These are phyloP conservation scores for Elaeis guineensis DNA, from an alignment of 176 grass and related monocot genomes.

Conservation along the genomic window DNA sequence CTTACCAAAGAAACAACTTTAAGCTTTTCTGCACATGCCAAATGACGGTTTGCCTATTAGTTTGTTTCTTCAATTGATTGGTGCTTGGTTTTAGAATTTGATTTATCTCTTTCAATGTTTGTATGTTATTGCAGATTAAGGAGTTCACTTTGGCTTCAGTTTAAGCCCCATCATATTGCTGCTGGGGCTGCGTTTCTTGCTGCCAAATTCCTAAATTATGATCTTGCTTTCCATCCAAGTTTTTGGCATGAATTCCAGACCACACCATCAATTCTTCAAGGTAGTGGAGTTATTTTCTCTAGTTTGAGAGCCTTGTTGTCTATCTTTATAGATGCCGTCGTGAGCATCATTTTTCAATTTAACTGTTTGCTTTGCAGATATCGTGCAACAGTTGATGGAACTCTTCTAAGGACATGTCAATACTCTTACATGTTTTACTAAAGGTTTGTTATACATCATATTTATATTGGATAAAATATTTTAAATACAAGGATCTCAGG, in stretches of 20 bases:
- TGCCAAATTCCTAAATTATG: slow-evolving; percentile 46
- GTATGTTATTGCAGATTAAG: slow-evolving; percentile 35
- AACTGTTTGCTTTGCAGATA: no score
- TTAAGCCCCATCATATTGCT: slow-evolving; percentile 83
- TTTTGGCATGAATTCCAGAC: slow-evolving; percentile 86
- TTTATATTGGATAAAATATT: no score
- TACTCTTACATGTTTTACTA: no score
- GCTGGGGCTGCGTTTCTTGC: slow-evolving; percentile 82
- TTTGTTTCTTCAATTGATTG: neutral
- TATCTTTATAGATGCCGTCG: no score
- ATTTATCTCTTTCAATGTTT: slow-evolving; percentile 12
- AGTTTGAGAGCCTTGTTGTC: no score
- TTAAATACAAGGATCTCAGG: no score
- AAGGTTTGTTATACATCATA: no score
- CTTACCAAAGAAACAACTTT: no score
- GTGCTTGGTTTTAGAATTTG: neutral
- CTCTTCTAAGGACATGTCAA: no score
- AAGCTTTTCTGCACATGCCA: neutral
- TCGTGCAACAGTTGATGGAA: no score
- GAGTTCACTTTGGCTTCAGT: slow-evolving; percentile 94
- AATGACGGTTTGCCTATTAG: slow-evolving; percentile 22
- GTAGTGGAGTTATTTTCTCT: slow-evolving; percentile 25
- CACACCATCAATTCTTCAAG: slow-evolving; percentile 61
- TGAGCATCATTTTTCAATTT: no score
- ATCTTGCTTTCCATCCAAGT: slow-evolving; percentile 42